Percentiles rank a stretch among this genome's conserved stretches.
Evolutionary conservation across 2,329 filamentous ascomycete species (phyloP).

Genomic region (Apiospora kogelbergensis): DNA sequence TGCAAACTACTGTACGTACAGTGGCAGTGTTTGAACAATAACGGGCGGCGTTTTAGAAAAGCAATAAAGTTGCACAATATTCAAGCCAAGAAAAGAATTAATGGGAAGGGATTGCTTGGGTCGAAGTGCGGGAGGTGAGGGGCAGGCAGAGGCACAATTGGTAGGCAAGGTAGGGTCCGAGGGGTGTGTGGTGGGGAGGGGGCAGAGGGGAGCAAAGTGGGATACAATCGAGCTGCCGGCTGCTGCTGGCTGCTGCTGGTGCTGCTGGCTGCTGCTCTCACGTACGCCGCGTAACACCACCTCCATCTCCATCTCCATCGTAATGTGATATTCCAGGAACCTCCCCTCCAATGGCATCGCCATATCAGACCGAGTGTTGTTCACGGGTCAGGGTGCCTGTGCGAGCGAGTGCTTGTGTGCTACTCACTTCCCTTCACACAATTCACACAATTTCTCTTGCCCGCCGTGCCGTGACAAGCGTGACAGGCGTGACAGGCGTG

Average conservation of each 20-base stretch:
- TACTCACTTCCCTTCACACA: not conserved
- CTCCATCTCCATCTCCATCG: no score
- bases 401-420: not conserved
- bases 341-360: not conserved
- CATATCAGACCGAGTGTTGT: constrained; percentile 1
- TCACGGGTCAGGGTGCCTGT: not conserved
- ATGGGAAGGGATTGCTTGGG: not conserved
- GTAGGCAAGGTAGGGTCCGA: not conserved
- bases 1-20: constrained; percentile 4
- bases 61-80: not conserved
- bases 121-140: constrained; percentile 1
- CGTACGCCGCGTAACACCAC: no score
- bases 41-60: not conserved
- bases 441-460: not conserved
- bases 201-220: no score
- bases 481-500: no score
- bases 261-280: not conserved
- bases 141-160: not conserved
- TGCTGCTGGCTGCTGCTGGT: not conserved
- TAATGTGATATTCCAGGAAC: not conserved
- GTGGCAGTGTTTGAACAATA: not conserved
- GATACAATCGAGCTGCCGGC: no score
- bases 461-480: not conserved
- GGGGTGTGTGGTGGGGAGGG: constrained; percentile 2
- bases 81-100: not conserved